Base-by-base conservation (phyloP, 768 basidiomycete genomes). In the Mycena leptocephala region DNA sequence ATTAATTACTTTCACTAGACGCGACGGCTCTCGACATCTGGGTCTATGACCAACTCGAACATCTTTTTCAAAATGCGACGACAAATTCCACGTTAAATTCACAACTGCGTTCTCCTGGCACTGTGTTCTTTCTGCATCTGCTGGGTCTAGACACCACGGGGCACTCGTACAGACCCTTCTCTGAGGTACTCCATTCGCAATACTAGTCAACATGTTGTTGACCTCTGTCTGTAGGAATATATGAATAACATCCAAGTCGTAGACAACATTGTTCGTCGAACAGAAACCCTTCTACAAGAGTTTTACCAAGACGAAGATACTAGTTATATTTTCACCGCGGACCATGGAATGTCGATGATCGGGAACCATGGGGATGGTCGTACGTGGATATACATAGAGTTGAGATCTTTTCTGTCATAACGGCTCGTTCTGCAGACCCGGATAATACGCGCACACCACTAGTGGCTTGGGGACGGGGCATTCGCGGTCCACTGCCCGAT, bases 351-450 rank as follows among this genome's bases (percentile, higher is more conserved):
- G 96, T 95, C 94, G 5, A 90, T 88, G 37, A 94, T 96, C 68
- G 96, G 96, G 16, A 97, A 96, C 80, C 96, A 97, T 73, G 96
- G 96, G 5, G 96, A 97, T 75, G 96, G 96, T 43, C 93, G 95
- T 94, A 80, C 59, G 75, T 81, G 87, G 82, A 66, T 55, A 66
- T 55, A 61, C 33, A 67, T 63, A 61, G 63, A 35, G 35, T 37
- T 55, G 22, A 48, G 62, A 30, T 58, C 68, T 73, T 41, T 61
- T 28, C 7, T 32, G 16, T 70, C 77, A 75, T 79, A 14, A 55
- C n/a, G n/a, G 11, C 62, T 32, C 35, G 53, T 48, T 51, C 33
- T 61, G 16, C 72, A 96, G 95, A 96, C 80, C 96, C 96, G 0
- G 96, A 97, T 81, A 96, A 94, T 79, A 96, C 96, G 8, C 91